phyloP scores from a whole-genome alignment of 1,284 basidiomycete genomes.

The Sanghuangporus weigelae region DNA sequence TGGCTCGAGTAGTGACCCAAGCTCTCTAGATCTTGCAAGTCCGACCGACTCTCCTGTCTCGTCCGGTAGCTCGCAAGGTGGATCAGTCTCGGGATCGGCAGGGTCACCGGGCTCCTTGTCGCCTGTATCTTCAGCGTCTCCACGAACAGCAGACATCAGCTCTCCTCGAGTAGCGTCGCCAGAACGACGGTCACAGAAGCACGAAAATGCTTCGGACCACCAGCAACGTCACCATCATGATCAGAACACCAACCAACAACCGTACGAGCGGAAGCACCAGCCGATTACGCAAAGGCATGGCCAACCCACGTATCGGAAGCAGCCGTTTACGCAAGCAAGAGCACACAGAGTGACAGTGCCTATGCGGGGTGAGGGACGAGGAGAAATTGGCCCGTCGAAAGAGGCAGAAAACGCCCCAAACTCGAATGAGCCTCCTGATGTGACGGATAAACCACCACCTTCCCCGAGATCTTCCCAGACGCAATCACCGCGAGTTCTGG shows the following conservation, averaged over 20 bases:
- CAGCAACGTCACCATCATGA: neutral
- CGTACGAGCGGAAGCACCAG: neutral
- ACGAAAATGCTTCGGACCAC: neutral
- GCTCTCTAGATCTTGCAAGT: slow-evolving; percentile 6
- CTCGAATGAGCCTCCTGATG: neutral
- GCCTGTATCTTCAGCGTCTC: slow-evolving; percentile 13
- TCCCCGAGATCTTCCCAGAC: neutral
- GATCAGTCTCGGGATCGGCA: neutral
- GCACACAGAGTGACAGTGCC: slow-evolving; percentile 1
- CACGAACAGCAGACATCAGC: slow-evolving; percentile 10
- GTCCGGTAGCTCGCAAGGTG: slow-evolving; percentile 7
- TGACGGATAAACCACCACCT: neutral
- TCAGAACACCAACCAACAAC: neutral
- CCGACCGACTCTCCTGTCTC: slow-evolving; percentile 11
- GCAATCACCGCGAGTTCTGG: neutral
- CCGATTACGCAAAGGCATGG: neutral
- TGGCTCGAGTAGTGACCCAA: neutral
- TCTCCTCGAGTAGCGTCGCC: slow-evolving; percentile 10
- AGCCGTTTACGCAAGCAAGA: neutral
- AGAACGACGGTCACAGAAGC: neutral
- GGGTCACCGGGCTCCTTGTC: slow-evolving; percentile 10
- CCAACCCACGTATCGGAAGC: neutral
- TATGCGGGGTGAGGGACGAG: neutral
- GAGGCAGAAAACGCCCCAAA: neutral
- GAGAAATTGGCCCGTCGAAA: neutral